Percentiles rank a stretch among this genome's conserved stretches.
Conservation (phyloP, 2,329 filamentous ascomycete species). For the Incumbomyces lentus region DNA sequence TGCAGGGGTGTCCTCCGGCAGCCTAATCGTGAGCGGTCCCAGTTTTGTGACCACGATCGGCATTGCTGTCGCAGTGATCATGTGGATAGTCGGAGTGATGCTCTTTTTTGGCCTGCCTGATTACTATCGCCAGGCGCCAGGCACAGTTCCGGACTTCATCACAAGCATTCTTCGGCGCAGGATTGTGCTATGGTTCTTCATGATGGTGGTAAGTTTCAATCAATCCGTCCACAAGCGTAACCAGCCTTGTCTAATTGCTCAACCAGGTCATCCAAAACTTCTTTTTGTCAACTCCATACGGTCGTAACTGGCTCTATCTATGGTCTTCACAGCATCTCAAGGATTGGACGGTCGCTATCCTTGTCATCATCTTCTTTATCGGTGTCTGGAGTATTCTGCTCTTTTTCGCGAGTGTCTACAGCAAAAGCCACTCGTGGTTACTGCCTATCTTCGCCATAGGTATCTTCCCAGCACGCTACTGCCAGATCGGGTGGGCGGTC, state of each 20-base stretch:
- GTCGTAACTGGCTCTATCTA: slow-evolving; percentile 49
- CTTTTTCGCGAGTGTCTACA: slow-evolving; percentile 38
- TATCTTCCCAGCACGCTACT: slow-evolving; percentile 47
- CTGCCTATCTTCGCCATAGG: slow-evolving; percentile 50
- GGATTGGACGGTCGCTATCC: slow-evolving; percentile 38
- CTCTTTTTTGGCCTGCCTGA: slow-evolving; percentile 46
- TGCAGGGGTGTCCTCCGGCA: slow-evolving; percentile 28
- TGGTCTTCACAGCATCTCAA: slow-evolving; percentile 41
- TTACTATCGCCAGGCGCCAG: slow-evolving; percentile 49
- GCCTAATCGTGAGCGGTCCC: background rate
- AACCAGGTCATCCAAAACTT: slow-evolving; percentile 44
- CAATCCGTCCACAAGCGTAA: slow-evolving; percentile 41
- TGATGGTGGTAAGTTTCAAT: slow-evolving; percentile 2
- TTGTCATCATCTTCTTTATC: slow-evolving; percentile 29
- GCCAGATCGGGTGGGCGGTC: slow-evolving; percentile 48
- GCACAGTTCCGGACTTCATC: slow-evolving; percentile 49
- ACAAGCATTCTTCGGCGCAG: slow-evolving; percentile 44
- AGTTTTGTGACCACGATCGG: slow-evolving; percentile 22
- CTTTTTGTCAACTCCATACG: slow-evolving; percentile 49
- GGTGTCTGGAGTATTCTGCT: slow-evolving; percentile 39
- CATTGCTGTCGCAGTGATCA: slow-evolving; percentile 40
- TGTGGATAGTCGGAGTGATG: slow-evolving; percentile 40
- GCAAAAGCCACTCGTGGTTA: slow-evolving; percentile 46
- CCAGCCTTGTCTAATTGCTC: slow-evolving; percentile 31
- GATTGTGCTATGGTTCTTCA: slow-evolving; percentile 28